Evolutionary conservation across 1,139 yeast species (phyloP), one percentile per base, ranked within the genome.

Genomic region (Saccharomyces hybrid): DNA sequence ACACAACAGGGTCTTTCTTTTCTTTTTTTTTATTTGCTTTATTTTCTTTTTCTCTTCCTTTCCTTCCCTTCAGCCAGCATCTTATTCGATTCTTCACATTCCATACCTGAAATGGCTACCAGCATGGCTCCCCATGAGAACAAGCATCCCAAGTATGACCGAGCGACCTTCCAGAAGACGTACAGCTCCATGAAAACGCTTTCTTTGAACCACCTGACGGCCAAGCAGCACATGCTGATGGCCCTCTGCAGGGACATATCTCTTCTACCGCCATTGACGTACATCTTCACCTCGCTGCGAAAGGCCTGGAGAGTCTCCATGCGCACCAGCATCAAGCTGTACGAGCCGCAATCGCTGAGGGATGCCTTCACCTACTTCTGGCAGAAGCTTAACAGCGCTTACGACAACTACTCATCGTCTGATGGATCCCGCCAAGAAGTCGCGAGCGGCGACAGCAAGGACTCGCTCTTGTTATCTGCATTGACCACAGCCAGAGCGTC

Each of bases 241-340:
- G 88, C 93, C 0, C 71, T 81, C 26, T 83, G 89, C 62, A 74
- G 95, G 57, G 95, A 87, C 62, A 72, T 88, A 26, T 86, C 95
- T 1, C 75, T 86, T 13, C 67, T 84, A 1, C 89, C 89, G 0
- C 81, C 88, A 6, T 65, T 83, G 8, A 64, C 81, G 25, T 88
- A 88, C 32, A 73, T 83, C 52, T 72, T 78, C 60, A 78, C 75
- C 50, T 79, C 87, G 51, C 75, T 87, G 73, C 75, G 73, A 60
- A 76, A 80, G 58, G 79, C 76, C 6, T 73, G 73, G 72, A 49
- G 60, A 55, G 56, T 62, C 38, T 61, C 62, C 9, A 58, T 58
- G 48, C 54, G 57, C 29, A 57, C 63, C 28, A 62, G 58, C 44
- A 51, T 60, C 6, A 60, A 54, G 47, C 54, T 62, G 9, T 76